Conservation (phyloP, 2,329 filamentous ascomycete species). For the Colletotrichum nymphaeae region DNA sequence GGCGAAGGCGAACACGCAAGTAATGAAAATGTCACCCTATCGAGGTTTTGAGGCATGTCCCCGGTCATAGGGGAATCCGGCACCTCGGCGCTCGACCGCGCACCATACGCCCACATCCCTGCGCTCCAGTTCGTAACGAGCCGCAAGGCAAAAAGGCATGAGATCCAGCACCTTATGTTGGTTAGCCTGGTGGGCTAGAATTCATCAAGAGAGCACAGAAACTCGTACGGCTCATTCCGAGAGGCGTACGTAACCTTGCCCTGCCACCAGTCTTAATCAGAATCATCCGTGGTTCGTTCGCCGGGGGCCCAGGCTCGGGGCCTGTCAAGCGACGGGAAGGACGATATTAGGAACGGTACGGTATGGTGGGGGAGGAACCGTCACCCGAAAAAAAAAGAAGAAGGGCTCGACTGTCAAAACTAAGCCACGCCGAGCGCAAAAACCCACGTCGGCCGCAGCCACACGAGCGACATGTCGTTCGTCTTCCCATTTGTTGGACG, state of each 20-base stretch:
- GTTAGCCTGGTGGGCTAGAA: background rate
- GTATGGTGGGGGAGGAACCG: background rate
- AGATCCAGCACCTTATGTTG: background rate
- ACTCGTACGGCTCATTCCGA: background rate
- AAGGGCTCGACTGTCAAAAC: background rate
- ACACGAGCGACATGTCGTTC: slow-evolving; percentile 4
- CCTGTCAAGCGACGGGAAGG: background rate
- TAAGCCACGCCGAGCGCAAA: slow-evolving; percentile 7
- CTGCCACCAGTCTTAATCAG: background rate
- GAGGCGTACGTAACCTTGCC: background rate
- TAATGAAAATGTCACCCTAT: background rate
- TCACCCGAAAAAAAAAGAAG: background rate
- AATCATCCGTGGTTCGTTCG: background rate
- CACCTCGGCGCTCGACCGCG: background rate
- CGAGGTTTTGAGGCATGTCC: background rate
- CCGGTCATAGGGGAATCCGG: background rate
- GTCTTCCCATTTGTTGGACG: background rate
- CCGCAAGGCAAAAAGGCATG: background rate
- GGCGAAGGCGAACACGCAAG: background rate
- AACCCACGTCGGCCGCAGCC: background rate
- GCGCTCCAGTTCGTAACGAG: background rate
- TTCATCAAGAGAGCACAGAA: background rate
- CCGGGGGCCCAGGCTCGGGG: background rate
- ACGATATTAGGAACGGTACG: background rate
- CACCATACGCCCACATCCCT: background rate